Base-by-base conservation (phyloP, 768 basidiomycete genomes). In the Rhizopogon roseolus region DNA sequence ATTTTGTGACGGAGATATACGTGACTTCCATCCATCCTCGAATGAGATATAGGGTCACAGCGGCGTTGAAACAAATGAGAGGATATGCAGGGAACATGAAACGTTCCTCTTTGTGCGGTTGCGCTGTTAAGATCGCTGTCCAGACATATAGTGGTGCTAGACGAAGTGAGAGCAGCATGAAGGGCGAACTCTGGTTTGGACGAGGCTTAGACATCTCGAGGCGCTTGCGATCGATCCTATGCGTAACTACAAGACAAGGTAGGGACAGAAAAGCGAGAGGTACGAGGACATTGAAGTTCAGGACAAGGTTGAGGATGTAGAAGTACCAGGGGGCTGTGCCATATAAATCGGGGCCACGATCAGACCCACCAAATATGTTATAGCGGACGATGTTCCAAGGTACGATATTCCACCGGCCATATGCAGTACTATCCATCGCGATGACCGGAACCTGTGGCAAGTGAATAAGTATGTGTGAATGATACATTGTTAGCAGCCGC, bases 101-200 rank as follows among this genome's bases (percentile, higher is more conserved):
- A n/a, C 97, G 80, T 66, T 99, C 97, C 70, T 99, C 97, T 72
- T 99, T 99, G 71, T 99, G 97, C 1, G 88, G 74, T 71, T 98
- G 96, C 3, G 76, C 60, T 4, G 83, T 84, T 59, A 99, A 72
- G 57, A 97, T 86, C 1, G 70, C 80, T 43, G 86, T 62, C 96
- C 97, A 98, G n/a, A 98, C 59, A 71, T 98, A 98, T 56, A 96
- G 75, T 0, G 93, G 93, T n/a, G 79, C 68, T n/a, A 98, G 75
- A 37, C 94, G 80, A 52, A 96, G 67, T 4, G 78, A 80, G 43
- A 98, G 72, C 42, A 92, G 67, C 1, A 81, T 86, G 62, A 87
- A 93, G 0, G 93, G 93, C 16, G 90, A 92, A 63, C 82, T 92
- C 72, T 80, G 79, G 53, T 84, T 78, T 2, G 73, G 62, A 11